A percentile compares a stretch with the other conserved stretches of the same genome.
Conservation (phyloP, 1,139 yeast species). For the Yamadazyma buinensis region DNA sequence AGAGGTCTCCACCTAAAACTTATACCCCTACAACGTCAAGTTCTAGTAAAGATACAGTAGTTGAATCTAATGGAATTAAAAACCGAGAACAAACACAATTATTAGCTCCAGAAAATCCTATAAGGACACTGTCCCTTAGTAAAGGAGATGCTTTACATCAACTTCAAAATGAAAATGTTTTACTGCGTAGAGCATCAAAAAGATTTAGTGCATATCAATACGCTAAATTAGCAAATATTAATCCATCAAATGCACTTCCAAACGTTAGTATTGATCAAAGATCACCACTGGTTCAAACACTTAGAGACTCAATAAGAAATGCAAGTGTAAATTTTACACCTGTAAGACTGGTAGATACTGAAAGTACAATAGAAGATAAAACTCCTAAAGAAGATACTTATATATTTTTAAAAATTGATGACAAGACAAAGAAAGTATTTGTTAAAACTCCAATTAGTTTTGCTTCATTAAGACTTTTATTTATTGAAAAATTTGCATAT, state of each 20-base stretch:
- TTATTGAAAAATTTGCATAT: slow-evolving; percentile 84
- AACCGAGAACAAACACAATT: background rate
- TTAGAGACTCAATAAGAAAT: slow-evolving; percentile 4
- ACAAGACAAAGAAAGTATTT: slow-evolving; percentile 58
- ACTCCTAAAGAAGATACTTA: slow-evolving; percentile 7
- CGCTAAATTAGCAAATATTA: slow-evolving; percentile 63
- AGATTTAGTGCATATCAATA: slow-evolving; percentile 92
- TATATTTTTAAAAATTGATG: slow-evolving; percentile 56
- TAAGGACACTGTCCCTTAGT: background rate
- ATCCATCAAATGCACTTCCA: slow-evolving; percentile 27
- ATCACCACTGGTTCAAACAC: slow-evolving; percentile 8
- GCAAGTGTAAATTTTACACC: slow-evolving; percentile 4
- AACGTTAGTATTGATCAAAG: slow-evolving; percentile 10
- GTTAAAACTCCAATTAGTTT: slow-evolving; percentile 52
- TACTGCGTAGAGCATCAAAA: slow-evolving; percentile 88
- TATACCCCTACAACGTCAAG: background rate
- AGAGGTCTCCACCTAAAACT: slow-evolving; percentile 1
- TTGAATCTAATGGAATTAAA: background rate
- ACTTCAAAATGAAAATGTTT: slow-evolving; percentile 14
- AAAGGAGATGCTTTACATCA: slow-evolving; percentile 12
- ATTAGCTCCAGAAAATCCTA: background rate
- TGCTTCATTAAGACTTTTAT: slow-evolving; percentile 65
- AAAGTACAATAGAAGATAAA: background rate
- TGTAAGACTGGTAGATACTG: background rate
- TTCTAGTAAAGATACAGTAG: background rate